These are phyloP conservation scores for Podospora comata DNA, from an alignment of 495 filamentous ascomycete species.

Conservation along the genomic window DNA sequence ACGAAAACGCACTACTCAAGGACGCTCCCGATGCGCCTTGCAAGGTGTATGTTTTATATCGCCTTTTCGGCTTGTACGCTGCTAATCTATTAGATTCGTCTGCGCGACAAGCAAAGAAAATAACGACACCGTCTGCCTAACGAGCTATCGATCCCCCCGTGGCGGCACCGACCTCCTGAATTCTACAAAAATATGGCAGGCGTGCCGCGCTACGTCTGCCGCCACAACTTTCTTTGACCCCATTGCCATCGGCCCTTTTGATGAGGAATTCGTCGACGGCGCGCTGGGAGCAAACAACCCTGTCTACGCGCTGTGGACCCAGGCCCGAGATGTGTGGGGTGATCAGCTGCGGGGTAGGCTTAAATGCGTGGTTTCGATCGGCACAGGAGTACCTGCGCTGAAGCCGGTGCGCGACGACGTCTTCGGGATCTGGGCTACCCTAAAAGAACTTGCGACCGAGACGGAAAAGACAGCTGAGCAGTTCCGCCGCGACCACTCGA, in stretches of 20 bases:
- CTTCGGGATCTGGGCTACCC: constrained; percentile 31
- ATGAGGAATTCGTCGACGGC: constrained; percentile 42
- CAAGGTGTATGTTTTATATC: constrained; percentile 35
- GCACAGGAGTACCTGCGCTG: constrained; percentile 41
- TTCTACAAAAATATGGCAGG: constrained; percentile 47
- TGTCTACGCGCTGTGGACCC: constrained; percentile 42
- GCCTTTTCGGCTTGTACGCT: background rate
- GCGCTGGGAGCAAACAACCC: constrained; percentile 47
- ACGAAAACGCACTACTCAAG: constrained; percentile 41
- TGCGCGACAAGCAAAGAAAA: constrained; percentile 47
- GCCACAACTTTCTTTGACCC: constrained; percentile 48
- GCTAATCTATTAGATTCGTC: constrained; percentile 43
- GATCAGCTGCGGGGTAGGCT: constrained; percentile 35
- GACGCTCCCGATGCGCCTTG: constrained; percentile 30
- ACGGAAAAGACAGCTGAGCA: constrained; percentile 41
- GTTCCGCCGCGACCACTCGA: constrained; percentile 39
- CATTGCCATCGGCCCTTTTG: constrained; percentile 37
- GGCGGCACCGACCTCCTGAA: constrained; percentile 40
- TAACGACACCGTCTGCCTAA: constrained; percentile 41
- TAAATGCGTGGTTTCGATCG: constrained; percentile 47
- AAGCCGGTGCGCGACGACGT: constrained; percentile 30
- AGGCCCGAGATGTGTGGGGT: constrained; percentile 44
- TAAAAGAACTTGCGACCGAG: constrained; percentile 36
- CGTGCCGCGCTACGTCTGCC: constrained; percentile 44
- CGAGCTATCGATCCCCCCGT: constrained; percentile 43